Evolutionary conservation across 2,329 filamentous ascomycete species (phyloP), one percentile per base, ranked within the genome.

Genomic region (Neonectria hederae): DNA sequence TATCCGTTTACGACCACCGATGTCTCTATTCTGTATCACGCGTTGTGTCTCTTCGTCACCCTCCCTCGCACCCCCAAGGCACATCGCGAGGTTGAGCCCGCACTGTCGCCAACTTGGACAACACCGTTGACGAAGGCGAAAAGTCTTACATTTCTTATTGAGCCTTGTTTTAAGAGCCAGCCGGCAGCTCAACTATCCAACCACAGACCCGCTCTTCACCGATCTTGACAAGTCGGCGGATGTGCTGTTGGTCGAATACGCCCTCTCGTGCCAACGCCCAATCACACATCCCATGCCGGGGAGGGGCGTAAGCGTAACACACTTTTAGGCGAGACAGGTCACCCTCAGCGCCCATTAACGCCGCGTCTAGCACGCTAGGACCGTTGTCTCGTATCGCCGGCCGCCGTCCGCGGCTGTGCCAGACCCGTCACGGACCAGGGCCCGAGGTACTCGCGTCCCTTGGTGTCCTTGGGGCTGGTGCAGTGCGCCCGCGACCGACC

Each of bases 351-450:
- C 59, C 65, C 62, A 71, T 75, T 75, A 73, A 75, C 74, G 74
- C 74, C 74, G 74, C 74, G 74, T 75, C 73, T 75, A 75, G 66
- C 67, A 75, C 73, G 69, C 73, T 75, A 75, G 68, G 64, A 66
- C 64, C 65, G 62, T 67, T 72, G 69, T 71, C 71, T 75, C 68
- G 66, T 74, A 72, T 73, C 65, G 64, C 68, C 64, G 67, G 64
- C 73, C 69, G 66, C 67, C 65, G 70, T 70, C 69, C 72, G 74
- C 73, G 74, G 74, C 73, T 75, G 73, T 72, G 72, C 64, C 66
- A 48, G 40, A 49, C 51, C 51, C 35, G 35, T 56, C 54, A 57
- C 54, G 26, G 40, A 53, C 58, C 40, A 35, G 48, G 63, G 43
- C 28, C 53, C 55, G 64, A 61, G 62, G 61, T 60, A 49, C 54